Evolutionary conservation across 805 yeast species (phyloP).

Genomic region (Diddensiella transvaalensis): DNA sequence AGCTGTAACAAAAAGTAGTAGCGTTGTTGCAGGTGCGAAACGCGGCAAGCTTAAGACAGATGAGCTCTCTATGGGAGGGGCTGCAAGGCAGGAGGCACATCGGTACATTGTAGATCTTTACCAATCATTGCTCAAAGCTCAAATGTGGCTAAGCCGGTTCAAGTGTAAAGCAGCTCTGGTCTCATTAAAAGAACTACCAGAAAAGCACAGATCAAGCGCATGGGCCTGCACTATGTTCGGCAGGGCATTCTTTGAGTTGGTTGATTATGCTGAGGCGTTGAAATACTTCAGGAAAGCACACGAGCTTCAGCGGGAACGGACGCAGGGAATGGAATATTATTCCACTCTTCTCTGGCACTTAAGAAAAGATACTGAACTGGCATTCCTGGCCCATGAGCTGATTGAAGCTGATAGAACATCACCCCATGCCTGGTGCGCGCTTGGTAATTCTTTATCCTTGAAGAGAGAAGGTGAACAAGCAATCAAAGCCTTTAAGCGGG

Average conservation of each 20-base stretch:
- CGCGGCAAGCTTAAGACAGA: not conserved
- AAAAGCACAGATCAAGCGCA: conserved; percentile 62
- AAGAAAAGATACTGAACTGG: conserved; percentile 71
- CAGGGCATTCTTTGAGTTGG: conserved; percentile 78
- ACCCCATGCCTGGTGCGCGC: conserved; percentile 86
- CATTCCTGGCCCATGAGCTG: conserved; percentile 79
- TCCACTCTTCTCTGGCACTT: conserved; percentile 93
- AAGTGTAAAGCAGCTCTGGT: conserved; percentile 81
- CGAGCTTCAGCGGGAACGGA: conserved; percentile 67
- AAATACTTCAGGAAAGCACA: conserved; percentile 60
- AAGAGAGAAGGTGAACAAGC: conserved; percentile 86
- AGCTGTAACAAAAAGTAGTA: not conserved
- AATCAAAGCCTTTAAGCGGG: conserved; percentile 77
- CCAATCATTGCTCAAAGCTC: conserved; percentile 56
- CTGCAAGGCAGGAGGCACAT: conserved; percentile 22
- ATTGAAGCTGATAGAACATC: conserved; percentile 58
- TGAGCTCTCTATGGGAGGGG: not conserved
- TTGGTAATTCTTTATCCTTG: conserved; percentile 85
- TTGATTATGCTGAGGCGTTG: conserved; percentile 76
- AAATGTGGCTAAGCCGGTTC: conserved; percentile 55
- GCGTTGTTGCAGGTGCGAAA: not conserved
- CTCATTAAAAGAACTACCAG: conserved; percentile 60
- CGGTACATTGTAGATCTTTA: conserved; percentile 48
- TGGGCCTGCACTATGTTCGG: conserved; percentile 84
- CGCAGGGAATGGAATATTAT: conserved; percentile 85